Base-by-base conservation (phyloP, 2,329 filamentous ascomycete genomes). In the Tolypocladium tundrense region DNA sequence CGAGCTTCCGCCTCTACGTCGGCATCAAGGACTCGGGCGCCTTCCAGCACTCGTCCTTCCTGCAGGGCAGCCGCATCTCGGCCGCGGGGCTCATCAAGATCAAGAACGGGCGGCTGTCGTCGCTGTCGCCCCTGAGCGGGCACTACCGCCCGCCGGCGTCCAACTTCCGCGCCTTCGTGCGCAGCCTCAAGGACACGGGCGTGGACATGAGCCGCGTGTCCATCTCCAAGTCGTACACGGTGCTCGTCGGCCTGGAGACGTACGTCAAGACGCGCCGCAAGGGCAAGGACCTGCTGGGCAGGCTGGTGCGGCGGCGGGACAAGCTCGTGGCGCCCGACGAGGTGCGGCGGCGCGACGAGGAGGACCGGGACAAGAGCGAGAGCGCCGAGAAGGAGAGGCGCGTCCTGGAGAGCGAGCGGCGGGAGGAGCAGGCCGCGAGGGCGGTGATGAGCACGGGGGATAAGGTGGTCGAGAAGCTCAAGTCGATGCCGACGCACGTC, bases 21-120 rank as follows among this genome's bases (percentile, higher is more conserved):
- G 91, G 91, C 53, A 94, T 96, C 75, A 96, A 97, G 68, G 85
- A 89, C 69, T 88, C 86, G 4, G 92, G 92, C 13, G 85, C 88
- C 5, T 97, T 97, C 67, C 92, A 96, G 66, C 92, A 96, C 72
- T 92, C 88, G 14, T 94, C 90, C 0, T 96, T 97, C 66, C 78
- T 96, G 1, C 88, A 92, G 61, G 92, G 91, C 31, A 82, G 86
- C 11, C 84, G 91, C 14, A 91, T 96, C 56, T 84, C 86, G 0
- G 87, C 91, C 0, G 92, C 92, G 4, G 92, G 92, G 0, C 76
- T 93, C 33, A 91, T 96, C 69, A 91, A 89, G 70, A 86, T 96
- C 67, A 90, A 90, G 68, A 79, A 91, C 63, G 92, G 92, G 1
- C 83, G 88, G 37, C 71, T 96, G n/a, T 79, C 82, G 2, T 86